Evolutionary conservation across 345 rosid species (phyloP).

Genomic region (Gossypium arboreum): DNA sequence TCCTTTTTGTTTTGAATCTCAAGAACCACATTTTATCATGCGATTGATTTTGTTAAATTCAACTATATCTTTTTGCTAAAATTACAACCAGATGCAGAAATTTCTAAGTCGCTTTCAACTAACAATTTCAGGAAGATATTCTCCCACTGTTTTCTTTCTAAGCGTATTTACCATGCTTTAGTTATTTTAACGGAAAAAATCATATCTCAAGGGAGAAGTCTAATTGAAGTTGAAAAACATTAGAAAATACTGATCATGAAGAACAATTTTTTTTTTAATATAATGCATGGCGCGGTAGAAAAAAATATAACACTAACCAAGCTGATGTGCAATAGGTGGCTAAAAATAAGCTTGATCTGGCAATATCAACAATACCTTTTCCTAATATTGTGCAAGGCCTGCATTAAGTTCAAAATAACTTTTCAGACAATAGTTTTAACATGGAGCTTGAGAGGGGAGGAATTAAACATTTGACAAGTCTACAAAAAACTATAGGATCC

Average conservation of each 20-base stretch:
- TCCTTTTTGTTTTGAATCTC: too few relatives aligned
- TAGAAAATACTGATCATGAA: background rate
- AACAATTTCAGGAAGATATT: background rate
- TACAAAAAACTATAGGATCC: slow-evolving; percentile 3
- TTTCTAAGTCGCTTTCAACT: background rate
- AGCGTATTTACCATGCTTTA: background rate
- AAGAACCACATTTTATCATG: background rate
- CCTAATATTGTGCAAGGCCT: slow-evolving; percentile 73
- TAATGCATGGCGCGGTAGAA: slow-evolving; percentile 17
- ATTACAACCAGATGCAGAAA: background rate
- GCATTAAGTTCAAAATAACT: slow-evolving; percentile 23
- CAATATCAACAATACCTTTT: slow-evolving; percentile 78
- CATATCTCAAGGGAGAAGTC: background rate
- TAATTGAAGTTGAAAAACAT: background rate
- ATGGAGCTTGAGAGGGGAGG: background rate
- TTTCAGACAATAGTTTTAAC: slow-evolving; percentile 6
- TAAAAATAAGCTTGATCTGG: slow-evolving; percentile 92
- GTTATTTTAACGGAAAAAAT: background rate
- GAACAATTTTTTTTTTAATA: background rate
- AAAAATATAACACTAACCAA: slow-evolving; percentile 48
- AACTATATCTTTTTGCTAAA: background rate
- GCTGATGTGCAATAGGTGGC: slow-evolving; percentile 85
- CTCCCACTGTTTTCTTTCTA: background rate
- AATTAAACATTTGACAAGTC: too few relatives aligned
- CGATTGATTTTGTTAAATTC: background rate